Evolutionary conservation across 2,329 filamentous ascomycete species (phyloP).

Genomic region (Ceratocystis albifundus): DNA sequence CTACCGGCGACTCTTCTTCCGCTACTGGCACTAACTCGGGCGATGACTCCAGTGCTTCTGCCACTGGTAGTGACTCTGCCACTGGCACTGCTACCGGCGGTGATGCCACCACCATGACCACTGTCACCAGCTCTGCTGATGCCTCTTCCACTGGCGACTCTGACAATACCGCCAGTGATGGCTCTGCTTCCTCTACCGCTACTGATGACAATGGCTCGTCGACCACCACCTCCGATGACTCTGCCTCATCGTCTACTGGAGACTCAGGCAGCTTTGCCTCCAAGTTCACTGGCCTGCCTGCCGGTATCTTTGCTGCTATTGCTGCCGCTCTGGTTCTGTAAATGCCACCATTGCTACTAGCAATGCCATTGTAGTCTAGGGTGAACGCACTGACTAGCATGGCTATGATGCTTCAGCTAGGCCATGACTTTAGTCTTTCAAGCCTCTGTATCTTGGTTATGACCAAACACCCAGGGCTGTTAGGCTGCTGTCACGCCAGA

Average conservation of each 20-base stretch:
- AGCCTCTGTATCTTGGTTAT: slow-evolving; percentile 6
- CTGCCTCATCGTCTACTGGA: slow-evolving; percentile 25
- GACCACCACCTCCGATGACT: slow-evolving; percentile 26
- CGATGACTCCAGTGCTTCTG: slow-evolving; percentile 16
- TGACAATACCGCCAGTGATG: slow-evolving; percentile 27
- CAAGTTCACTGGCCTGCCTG: slow-evolving; percentile 35
- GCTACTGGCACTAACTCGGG: neutral
- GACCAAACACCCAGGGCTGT: neutral
- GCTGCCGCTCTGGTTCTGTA: slow-evolving; percentile 41
- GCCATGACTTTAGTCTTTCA: no score
- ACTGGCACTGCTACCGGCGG: slow-evolving; percentile 20
- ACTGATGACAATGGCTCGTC: slow-evolving; percentile 20
- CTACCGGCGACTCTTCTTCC: neutral
- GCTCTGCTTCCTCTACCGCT: neutral
- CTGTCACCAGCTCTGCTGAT: slow-evolving; percentile 25
- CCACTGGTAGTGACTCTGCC: slow-evolving; percentile 23
- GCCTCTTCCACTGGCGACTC: slow-evolving; percentile 27
- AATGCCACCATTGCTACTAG: slow-evolving; percentile 24
- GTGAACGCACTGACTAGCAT: neutral
- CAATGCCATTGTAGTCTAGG: neutral
- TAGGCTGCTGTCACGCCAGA: neutral
- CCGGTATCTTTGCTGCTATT: slow-evolving; percentile 39
- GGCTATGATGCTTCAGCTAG: neutral
- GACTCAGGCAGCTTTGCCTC: slow-evolving; percentile 28
- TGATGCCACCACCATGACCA: slow-evolving; percentile 25